These are phyloP conservation scores for Neofusicoccum cordaticola DNA, from an alignment of 2,329 filamentous ascomycete genomes.

Conservation along the genomic window DNA sequence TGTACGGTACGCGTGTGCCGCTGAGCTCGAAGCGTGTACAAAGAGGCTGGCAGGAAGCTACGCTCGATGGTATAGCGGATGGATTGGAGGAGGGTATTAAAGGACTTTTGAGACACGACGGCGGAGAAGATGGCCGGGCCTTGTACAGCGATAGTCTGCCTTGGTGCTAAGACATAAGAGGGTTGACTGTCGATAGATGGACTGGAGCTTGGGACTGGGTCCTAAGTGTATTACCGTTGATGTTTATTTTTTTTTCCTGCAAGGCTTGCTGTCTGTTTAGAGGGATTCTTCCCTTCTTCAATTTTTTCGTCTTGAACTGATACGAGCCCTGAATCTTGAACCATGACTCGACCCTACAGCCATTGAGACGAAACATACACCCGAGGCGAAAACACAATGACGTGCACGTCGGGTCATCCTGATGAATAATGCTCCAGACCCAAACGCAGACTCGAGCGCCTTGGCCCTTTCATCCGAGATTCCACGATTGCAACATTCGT, in stretches of 20 bases:
- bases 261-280: too few relatives aligned
- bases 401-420: too few relatives aligned
- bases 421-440: not conserved
- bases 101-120: constrained; percentile 22
- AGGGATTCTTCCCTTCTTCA: too few relatives aligned
- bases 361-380: too few relatives aligned
- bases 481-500: not conserved
- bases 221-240: too few relatives aligned
- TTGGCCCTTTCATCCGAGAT: not conserved
- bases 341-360: too few relatives aligned
- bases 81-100: constrained; percentile 31
- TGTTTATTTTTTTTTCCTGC: too few relatives aligned
- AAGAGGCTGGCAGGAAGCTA: constrained; percentile 37
- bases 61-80: constrained; percentile 22
- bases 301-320: too few relatives aligned
- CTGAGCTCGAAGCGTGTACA: constrained; percentile 39
- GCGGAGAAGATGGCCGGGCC: constrained; percentile 21
- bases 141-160: constrained; percentile 22
- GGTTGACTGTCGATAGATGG: too few relatives aligned
- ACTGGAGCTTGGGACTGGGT: too few relatives aligned
- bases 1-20: constrained; percentile 35
- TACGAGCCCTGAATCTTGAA: too few relatives aligned
- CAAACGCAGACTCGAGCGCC: not conserved
- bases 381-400: too few relatives aligned
- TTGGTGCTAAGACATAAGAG: constrained; percentile 21